Evolutionary conservation across 2,329 filamentous ascomycete species (phyloP).

Genomic region (Cytospora piceicola): DNA sequence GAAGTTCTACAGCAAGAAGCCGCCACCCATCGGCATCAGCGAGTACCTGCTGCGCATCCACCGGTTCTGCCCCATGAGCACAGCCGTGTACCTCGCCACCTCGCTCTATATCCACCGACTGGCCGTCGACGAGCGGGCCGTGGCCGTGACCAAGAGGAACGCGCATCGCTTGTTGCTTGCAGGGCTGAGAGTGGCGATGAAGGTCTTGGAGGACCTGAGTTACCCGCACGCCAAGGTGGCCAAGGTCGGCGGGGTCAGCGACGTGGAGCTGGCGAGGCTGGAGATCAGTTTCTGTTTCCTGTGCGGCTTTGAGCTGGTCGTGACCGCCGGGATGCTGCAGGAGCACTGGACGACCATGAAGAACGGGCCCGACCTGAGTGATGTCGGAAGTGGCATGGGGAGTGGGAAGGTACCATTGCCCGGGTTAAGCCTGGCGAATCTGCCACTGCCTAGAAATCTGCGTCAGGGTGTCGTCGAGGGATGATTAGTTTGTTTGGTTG

Average conservation of each 20-base stretch:
- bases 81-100: slow-evolving; percentile 88
- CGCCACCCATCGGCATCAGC: slow-evolving; percentile 79
- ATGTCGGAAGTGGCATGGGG: slow-evolving; percentile 11
- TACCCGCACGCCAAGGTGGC: slow-evolving; percentile 85
- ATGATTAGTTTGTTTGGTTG: not conserved
- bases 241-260: slow-evolving; percentile 85
- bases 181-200: slow-evolving; percentile 85
- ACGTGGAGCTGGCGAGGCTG: slow-evolving; percentile 77
- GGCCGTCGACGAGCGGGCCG: slow-evolving; percentile 74
- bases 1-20: slow-evolving; percentile 89
- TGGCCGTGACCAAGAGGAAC: slow-evolving; percentile 81
- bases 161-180: slow-evolving; percentile 86
- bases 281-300: slow-evolving; percentile 91
- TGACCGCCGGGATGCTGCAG: slow-evolving; percentile 61
- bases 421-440: slow-evolving; percentile 18
- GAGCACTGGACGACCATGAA: slow-evolving; percentile 70
- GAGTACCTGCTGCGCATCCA: slow-evolving; percentile 88
- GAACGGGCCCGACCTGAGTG: slow-evolving; percentile 31
- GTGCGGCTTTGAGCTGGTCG: slow-evolving; percentile 78
- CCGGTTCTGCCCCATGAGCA: slow-evolving; percentile 89
- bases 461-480: slow-evolving; percentile 11
- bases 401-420: slow-evolving; percentile 11
- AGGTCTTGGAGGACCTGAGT: slow-evolving; percentile 89
- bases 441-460: slow-evolving; percentile 12
- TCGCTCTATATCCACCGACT: slow-evolving; percentile 86